Evolutionary conservation across 768 basidiomycete genomes (phyloP).

Genomic region (Hemileccinum rubropunctum): DNA sequence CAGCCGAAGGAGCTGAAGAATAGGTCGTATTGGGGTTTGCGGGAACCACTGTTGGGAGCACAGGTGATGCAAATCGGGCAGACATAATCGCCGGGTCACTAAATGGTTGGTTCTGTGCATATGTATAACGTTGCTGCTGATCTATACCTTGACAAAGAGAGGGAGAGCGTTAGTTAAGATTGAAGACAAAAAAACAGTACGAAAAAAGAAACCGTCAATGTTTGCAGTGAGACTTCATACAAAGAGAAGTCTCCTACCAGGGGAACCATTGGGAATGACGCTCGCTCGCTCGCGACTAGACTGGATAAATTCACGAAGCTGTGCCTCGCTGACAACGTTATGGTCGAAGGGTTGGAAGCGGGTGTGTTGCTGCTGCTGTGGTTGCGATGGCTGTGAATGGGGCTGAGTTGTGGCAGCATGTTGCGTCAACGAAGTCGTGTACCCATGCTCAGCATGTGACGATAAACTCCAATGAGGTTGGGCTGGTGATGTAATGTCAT

Average conservation of each 20-base stretch:
- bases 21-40: conserved; percentile 12
- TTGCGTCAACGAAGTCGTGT: conserved; percentile 44
- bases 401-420: conserved; percentile 39
- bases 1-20: conserved; percentile 12
- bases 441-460: conserved; percentile 40
- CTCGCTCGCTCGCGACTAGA: conserved; percentile 59
- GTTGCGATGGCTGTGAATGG: conserved; percentile 34
- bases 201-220: conserved; percentile 34
- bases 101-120: conserved; percentile 47
- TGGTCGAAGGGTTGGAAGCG: conserved; percentile 60
- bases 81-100: conserved; percentile 82
- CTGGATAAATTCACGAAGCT: conserved; percentile 73
- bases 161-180: conserved; percentile 21
- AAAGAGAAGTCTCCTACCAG: conserved; percentile 50
- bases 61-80: conserved; percentile 53
- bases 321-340: conserved; percentile 61
- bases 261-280: conserved; percentile 30
- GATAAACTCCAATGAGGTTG: conserved; percentile 46
- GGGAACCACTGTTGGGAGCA: conserved; percentile 22
- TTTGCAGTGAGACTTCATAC: conserved; percentile 32
- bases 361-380: conserved; percentile 32
- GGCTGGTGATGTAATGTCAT: conserved; percentile 35
- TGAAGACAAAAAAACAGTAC: conserved; percentile 21
- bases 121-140: conserved; percentile 34
- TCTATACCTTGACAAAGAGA: conserved; percentile 31